These are phyloP conservation scores for Radiomyces spectabilis DNA, from an alignment of 192 early-diverging fungal species.

Conservation along the genomic window DNA sequence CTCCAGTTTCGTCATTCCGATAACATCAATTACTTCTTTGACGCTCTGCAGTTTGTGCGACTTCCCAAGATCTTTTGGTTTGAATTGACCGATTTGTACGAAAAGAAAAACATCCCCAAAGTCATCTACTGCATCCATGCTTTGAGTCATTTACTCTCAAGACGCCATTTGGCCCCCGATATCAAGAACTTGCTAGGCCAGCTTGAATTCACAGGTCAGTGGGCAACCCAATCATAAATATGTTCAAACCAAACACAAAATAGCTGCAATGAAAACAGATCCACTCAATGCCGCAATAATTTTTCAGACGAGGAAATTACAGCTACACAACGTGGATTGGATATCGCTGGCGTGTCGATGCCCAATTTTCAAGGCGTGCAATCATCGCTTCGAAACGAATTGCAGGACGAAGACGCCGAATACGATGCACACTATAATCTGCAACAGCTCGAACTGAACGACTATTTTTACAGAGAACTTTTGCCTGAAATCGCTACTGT, in stretches of 20 bases:
- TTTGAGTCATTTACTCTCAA: conserved; percentile 86
- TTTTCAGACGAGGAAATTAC: conserved; percentile 58
- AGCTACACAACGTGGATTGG: conserved; percentile 77
- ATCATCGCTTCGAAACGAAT: conserved; percentile 49
- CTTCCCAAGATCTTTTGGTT: conserved; percentile 93
- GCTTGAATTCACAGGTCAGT: conserved; percentile 77
- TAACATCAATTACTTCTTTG: conserved; percentile 94
- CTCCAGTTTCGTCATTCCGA: conserved; percentile 94
- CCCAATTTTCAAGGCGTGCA: conserved; percentile 86
- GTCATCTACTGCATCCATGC: conserved; percentile 99
- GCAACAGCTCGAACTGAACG: no score
- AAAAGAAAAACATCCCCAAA: conserved; percentile 98
- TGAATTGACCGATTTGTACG: conserved; percentile 95
- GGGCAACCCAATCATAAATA: conserved; percentile 3
- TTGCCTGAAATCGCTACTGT: no score
- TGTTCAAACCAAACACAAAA: background rate
- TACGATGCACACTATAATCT: no score
- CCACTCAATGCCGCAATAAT: background rate
- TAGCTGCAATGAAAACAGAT: background rate
- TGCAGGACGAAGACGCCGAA: conserved; percentile 27
- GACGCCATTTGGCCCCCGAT: conserved; percentile 73
- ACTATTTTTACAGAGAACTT: no score
- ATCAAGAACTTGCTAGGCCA: conserved; percentile 93
- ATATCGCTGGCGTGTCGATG: conserved; percentile 73
- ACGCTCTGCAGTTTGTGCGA: conserved; percentile 66